Evolutionary conservation across 176 grass and related monocot species (phyloP).

Genomic region (Phyllostachys edulis): DNA sequence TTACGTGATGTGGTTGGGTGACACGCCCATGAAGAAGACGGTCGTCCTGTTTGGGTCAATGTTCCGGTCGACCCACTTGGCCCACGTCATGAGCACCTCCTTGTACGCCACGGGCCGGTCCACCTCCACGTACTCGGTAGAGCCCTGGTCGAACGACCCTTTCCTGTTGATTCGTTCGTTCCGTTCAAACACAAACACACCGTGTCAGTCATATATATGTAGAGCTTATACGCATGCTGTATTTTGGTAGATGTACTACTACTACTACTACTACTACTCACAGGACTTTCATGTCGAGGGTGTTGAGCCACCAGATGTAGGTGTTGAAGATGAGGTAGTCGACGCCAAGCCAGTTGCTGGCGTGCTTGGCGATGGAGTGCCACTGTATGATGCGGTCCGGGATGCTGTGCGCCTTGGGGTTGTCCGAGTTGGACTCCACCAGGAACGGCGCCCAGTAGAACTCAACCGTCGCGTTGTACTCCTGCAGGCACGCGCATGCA

Average conservation of each 20-base stretch:
- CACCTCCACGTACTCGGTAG: conserved; percentile 73
- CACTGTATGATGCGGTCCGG: conserved; percentile 78
- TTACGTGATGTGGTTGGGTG: conserved; percentile 94
- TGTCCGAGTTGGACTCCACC: conserved; percentile 96
- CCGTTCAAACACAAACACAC: background rate
- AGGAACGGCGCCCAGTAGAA: conserved; percentile 99
- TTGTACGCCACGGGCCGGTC: conserved; percentile 75
- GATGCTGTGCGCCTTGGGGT: conserved; percentile 92
- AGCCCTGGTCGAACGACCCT: conserved; percentile 69
- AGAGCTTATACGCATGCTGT: background rate
- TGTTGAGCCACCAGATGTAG: conserved; percentile 99
- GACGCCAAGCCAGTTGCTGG: conserved; percentile 67
- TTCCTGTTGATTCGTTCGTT: conserved; percentile 2
- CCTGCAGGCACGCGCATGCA: background rate
- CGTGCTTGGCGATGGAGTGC: conserved; percentile 82
- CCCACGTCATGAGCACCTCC: conserved; percentile 88
- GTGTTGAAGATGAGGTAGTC: conserved; percentile 99
- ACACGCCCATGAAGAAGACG: conserved; percentile 98
- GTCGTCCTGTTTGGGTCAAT: conserved; percentile 72
- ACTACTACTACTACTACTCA: conserved; percentile 25
- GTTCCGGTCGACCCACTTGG: conserved; percentile 83
- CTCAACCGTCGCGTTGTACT: conserved; percentile 92
- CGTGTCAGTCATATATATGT: background rate
- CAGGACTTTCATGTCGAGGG: conserved; percentile 85
- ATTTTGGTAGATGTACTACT: background rate